Evolutionary conservation across 2,329 filamentous ascomycete species (phyloP), one percentile per base, ranked within the genome.

Genomic region (Ophiosphaerella korrae): DNA sequence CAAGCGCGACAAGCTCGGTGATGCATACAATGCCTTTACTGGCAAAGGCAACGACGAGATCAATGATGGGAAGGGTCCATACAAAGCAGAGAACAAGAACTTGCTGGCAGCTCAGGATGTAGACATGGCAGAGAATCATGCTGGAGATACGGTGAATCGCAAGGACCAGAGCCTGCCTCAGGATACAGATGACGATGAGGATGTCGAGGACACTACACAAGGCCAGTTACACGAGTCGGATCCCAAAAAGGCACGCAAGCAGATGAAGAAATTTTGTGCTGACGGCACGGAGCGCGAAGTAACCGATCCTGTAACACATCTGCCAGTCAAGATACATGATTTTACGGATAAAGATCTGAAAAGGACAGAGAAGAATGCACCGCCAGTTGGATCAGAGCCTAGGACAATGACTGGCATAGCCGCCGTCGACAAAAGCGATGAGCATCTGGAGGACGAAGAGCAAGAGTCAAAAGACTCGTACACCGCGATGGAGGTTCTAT

Each of bases 291-390:
- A 80, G 50, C 76, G 81, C 52, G 80, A 88, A 65, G 87, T 90
- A 40, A 90, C 87, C 1, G 88, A 90, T 63, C 87, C 87, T 0
- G 80, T 90, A 34, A 90, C 88, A 1, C 88, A 90, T 71, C 77
- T 90, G 2, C 86, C 87, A 1, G 80, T 89, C 41, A 77, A 74
- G 32, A 87, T 89, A 32, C 85, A 88, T 64, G 88, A 90, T 64
- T 86, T 86, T 61, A 89, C 87, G 0, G 78, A 81, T 24, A 81
- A 84, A 34, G 84, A 88, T 45, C 75, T 90, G 29, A 75, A 80
- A 52, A 69, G 71, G 44, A 72, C 75, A 21, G 68, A 75, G 31
- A 74, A 81, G 64, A 82, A 82, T 53, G 69, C 75, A 4, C 70
- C 74, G 3, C 68, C 76, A 0, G 64, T 71, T 33, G 78, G 77